Evolutionary conservation across 805 yeast species (phyloP).

Genomic region (Lipomyces oligophaga): DNA sequence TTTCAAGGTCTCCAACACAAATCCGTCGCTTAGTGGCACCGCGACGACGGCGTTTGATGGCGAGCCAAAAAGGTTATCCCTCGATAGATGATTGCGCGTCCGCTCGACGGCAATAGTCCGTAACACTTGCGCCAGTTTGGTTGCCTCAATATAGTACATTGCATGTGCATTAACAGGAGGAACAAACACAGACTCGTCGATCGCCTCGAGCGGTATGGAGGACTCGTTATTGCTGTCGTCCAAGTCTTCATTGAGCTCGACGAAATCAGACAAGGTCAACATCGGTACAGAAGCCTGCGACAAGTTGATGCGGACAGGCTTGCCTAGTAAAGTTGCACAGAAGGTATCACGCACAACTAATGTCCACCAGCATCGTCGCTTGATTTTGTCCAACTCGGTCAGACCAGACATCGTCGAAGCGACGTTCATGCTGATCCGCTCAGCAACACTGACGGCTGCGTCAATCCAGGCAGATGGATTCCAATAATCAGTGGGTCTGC

Average conservation of each 20-base stretch:
- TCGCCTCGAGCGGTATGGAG: too few relatives aligned
- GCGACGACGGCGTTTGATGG: slow-evolving; percentile 1
- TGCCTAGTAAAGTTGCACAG: slow-evolving; percentile 6
- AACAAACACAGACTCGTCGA: neutral
- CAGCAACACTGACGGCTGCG: slow-evolving; percentile 5
- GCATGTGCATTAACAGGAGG: neutral
- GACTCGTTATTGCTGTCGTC: neutral
- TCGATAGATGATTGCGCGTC: neutral
- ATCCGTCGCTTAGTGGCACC: too few relatives aligned
- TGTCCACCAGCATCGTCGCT: slow-evolving; percentile 6
- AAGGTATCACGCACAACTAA: slow-evolving; percentile 9
- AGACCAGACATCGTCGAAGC: neutral
- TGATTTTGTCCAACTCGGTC: neutral
- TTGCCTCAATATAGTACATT: slow-evolving; percentile 4
- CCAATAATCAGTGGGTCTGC: slow-evolving; percentile 3
- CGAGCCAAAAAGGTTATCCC: slow-evolving; percentile 2
- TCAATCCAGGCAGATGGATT: slow-evolving; percentile 6
- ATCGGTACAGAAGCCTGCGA: neutral
- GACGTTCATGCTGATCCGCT: slow-evolving; percentile 1
- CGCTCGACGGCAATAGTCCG: slow-evolving; percentile 1
- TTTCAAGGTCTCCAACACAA: neutral
- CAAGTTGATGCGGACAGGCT: slow-evolving; percentile 4
- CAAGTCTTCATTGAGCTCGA: neutral
- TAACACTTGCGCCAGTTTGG: slow-evolving; percentile 2
- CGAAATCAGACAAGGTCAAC: slow-evolving; percentile 5